Base-by-base conservation (phyloP, 192 early-diverging fungal genomes). In the Coemansia sp. region DNA sequence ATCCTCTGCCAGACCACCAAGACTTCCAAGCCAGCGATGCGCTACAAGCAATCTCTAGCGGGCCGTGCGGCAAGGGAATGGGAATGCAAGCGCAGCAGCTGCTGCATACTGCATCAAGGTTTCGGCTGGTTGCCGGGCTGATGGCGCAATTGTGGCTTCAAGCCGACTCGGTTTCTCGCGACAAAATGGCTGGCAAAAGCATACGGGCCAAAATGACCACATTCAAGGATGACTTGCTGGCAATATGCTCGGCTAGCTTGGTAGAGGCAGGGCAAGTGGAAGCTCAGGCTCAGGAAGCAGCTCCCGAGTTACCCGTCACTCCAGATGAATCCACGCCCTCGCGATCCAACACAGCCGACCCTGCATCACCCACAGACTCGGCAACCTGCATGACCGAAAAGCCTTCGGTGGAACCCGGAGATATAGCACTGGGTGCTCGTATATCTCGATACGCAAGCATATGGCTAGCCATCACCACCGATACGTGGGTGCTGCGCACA, bases 221-320 rank as follows among this genome's bases (percentile, higher is more conserved):
- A 0, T 43, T 69, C 11, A 63, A 65, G 32, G 51, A 41, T 5
- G 66, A 69, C 26, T 40, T 76, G 26, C 54, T 69, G 0, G 49
- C 62, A 1, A 18, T 69, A 21, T 76, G 73, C 46, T 64, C 73
- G 39, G 73, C 73, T 8, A 66, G 32, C 8, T 20, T 76, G 41
- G 48, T 66, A 11, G 73, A 76, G 52, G 73, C 73, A 11, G 51
- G 52, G 6, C 66, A 76, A 59, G 46, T 76, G n/a, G 73, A 76
- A 48, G 47, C 45, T 26, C 65, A 62, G 21, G 66, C 72, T 10
- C 66, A 64, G 40, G 28, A 49, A 11, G 11, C 47, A 8, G 14
- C 28, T 6, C 28, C 32, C 4, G 47, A 49, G 16, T 30, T 32
- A 8, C 47, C 47, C 14, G 28, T n/a, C 15, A 49, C 47, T n/a